These are phyloP conservation scores for Stachybotrys elegans DNA, from an alignment of 2,329 filamentous ascomycete species.

Conservation along the genomic window DNA sequence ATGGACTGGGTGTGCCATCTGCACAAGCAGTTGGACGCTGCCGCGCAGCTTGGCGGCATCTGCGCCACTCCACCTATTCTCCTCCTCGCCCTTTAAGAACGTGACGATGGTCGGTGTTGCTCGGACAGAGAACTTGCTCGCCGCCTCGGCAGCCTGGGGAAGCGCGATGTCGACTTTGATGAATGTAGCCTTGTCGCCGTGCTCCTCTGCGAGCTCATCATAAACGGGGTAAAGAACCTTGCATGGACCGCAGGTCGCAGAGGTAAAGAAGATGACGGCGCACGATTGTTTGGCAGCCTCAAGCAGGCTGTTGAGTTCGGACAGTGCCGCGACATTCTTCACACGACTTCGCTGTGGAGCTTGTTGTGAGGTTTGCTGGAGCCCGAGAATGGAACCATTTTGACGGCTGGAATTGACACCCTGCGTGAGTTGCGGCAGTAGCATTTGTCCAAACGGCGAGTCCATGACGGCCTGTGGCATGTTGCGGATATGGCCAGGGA, in stretches of 20 bases:
- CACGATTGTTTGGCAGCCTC: constrained; percentile 60
- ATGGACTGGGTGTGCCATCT: constrained; percentile 72
- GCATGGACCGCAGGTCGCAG: constrained; percentile 79
- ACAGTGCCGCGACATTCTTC: constrained; percentile 48
- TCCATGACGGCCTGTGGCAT: constrained; percentile 81
- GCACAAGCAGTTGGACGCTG: constrained; percentile 68
- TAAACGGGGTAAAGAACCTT: constrained; percentile 77
- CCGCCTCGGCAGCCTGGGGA: constrained; percentile 59
- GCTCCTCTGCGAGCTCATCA: constrained; percentile 71
- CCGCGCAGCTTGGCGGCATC: constrained; percentile 62
- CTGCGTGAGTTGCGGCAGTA: constrained; percentile 63
- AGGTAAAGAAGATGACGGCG: constrained; percentile 89
- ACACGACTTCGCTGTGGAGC: constrained; percentile 35
- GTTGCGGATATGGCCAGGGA: constrained; percentile 79
- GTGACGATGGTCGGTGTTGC: constrained; percentile 88
- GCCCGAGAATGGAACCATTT: constrained; percentile 48
- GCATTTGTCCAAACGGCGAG: constrained; percentile 83
- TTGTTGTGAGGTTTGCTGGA: constrained; percentile 33
- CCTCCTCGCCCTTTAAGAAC: constrained; percentile 69
- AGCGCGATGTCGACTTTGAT: constrained; percentile 78
- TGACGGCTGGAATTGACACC: constrained; percentile 45
- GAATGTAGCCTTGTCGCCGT: constrained; percentile 61
- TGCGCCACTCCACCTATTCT: constrained; percentile 77
- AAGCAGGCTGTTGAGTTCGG: constrained; percentile 30
- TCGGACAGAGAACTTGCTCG: constrained; percentile 59